phyloP scores from a whole-genome alignment of 805 yeast genomes.

The Ogataea zsoltii region DNA sequence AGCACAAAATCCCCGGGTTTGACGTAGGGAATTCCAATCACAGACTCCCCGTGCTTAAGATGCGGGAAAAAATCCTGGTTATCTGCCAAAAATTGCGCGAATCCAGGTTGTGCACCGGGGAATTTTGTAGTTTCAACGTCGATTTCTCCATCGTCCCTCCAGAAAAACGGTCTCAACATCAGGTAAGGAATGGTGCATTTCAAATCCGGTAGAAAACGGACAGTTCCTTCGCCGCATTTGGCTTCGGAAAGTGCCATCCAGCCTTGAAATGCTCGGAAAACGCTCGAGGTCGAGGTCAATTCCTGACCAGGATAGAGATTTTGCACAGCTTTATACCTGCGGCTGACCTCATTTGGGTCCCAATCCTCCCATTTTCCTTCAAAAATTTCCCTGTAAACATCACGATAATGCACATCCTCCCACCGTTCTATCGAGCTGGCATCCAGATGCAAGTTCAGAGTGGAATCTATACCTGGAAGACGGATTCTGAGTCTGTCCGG shows the following conservation, averaged over 20 bases:
- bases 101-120: slow-evolving; percentile 42
- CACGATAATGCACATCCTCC: slow-evolving; percentile 42
- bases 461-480: slow-evolving; percentile 36
- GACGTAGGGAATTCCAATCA: slow-evolving; percentile 40
- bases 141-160: slow-evolving; percentile 31
- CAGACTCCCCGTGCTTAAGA: slow-evolving; percentile 30
- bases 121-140: slow-evolving; percentile 34
- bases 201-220: slow-evolving; percentile 38
- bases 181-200: slow-evolving; percentile 41
- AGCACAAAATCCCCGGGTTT: slow-evolving; percentile 43
- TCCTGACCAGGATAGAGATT: slow-evolving; percentile 29
- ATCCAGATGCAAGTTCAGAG: slow-evolving; percentile 43
- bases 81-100: slow-evolving; percentile 34
- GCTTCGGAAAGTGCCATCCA: slow-evolving; percentile 44
- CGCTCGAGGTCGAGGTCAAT: not conserved
- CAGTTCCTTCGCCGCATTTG: slow-evolving; percentile 41
- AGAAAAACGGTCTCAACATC: slow-evolving; percentile 42
- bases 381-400: slow-evolving; percentile 38
- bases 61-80: slow-evolving; percentile 36
- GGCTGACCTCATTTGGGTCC: slow-evolving; percentile 40
- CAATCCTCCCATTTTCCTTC: slow-evolving; percentile 44
- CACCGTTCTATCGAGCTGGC: slow-evolving; percentile 45
- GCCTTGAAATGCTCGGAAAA: slow-evolving; percentile 45
- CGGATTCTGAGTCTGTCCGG: slow-evolving; percentile 46
- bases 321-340: slow-evolving; percentile 35